These are phyloP conservation scores for Neurospora tetrasperma DNA, from an alignment of 495 filamentous ascomycete genomes.

Conservation along the genomic window DNA sequence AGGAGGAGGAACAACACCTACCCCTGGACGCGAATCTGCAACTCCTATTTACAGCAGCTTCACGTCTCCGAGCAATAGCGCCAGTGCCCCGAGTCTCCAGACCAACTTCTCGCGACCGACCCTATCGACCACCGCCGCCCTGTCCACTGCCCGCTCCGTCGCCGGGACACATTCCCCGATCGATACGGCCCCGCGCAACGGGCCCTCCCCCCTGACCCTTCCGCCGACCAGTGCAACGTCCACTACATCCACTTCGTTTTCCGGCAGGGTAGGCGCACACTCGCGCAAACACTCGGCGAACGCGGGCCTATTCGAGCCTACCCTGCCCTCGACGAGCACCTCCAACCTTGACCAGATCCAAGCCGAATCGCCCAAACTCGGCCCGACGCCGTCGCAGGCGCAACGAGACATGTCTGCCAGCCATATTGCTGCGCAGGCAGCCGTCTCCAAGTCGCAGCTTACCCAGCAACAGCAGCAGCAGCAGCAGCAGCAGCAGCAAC, in stretches of 20 bases:
- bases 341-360: slow-evolving; percentile 44
- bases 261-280: slow-evolving; percentile 24
- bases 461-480: slow-evolving; percentile 48
- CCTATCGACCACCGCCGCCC: slow-evolving; percentile 24
- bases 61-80: slow-evolving; percentile 13
- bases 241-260: slow-evolving; percentile 13
- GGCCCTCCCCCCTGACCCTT: slow-evolving; percentile 31
- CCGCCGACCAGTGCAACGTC: slow-evolving; percentile 22
- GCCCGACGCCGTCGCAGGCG: slow-evolving; percentile 32
- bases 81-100: slow-evolving; percentile 29
- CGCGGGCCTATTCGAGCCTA: slow-evolving; percentile 84
- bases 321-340: slow-evolving; percentile 56
- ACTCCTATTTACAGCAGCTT: slow-evolving; percentile 28
- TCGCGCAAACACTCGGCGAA: slow-evolving; percentile 53
- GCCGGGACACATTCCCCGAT: slow-evolving; percentile 21
- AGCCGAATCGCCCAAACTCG: slow-evolving; percentile 20
- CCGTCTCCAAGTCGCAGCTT: slow-evolving; percentile 45
- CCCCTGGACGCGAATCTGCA: slow-evolving; percentile 18
- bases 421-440: slow-evolving; percentile 83
- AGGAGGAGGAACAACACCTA: slow-evolving; percentile 3
- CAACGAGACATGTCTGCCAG: slow-evolving; percentile 50
- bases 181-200: slow-evolving; percentile 24
- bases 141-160: slow-evolving; percentile 26
- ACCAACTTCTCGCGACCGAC: slow-evolving; percentile 46
- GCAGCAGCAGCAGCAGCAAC: slow-evolving; percentile 41